phyloP scores from a whole-genome alignment of 2,329 filamentous ascomycete genomes.

The Thielaviopsis ethacetica region DNA sequence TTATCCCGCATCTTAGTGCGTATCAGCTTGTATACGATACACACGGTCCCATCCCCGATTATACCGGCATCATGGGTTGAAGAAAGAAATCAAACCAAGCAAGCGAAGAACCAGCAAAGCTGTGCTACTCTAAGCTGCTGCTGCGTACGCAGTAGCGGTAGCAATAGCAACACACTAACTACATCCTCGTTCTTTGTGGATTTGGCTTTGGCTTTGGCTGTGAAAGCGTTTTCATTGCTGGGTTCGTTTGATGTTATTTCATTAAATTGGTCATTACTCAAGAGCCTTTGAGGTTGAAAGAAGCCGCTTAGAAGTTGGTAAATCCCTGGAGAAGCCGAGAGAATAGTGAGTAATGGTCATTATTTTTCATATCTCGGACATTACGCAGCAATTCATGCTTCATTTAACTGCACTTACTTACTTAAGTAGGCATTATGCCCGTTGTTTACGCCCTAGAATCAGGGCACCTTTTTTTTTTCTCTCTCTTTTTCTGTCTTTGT shows the following conservation, averaged over 20 bases:
- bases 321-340: background rate
- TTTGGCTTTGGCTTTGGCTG: no score
- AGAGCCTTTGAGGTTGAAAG: background rate
- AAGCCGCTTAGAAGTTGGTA: background rate
- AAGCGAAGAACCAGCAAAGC: background rate
- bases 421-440: background rate
- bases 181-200: no score
- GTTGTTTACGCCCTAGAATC: background rate
- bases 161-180: background rate
- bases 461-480: background rate
- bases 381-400: background rate
- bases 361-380: background rate
- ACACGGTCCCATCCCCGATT: background rate
- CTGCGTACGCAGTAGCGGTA: background rate
- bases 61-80: background rate
- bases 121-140: background rate
- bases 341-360: background rate
- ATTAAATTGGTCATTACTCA: background rate
- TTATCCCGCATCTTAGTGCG: background rate
- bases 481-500: background rate
- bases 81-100: background rate
- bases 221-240: no score
- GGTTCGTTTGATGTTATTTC: background rate
- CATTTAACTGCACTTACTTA: background rate
- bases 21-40: background rate